A percentile compares a stretch with the other conserved stretches of the same genome.
phyloP scores from a whole-genome alignment of 768 basidiomycete species.

The Podaxis sp. region DNA sequence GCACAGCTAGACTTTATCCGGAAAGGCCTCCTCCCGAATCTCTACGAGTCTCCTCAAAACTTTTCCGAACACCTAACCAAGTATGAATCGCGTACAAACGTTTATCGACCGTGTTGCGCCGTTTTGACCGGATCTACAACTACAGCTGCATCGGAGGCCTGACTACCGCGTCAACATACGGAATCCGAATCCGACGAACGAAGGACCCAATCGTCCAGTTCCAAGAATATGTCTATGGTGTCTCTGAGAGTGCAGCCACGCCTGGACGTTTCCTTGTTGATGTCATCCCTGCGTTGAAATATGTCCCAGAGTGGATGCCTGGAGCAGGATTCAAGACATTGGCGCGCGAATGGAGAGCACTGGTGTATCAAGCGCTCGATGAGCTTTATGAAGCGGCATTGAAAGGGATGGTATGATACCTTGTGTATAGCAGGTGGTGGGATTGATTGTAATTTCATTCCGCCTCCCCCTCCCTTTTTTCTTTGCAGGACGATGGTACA shows the following conservation, averaged over 20 bases:
- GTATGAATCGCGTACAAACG: conserved; percentile 7
- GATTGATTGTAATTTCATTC: background rate
- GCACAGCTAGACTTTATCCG: conserved; percentile 18
- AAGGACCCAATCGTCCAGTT: background rate
- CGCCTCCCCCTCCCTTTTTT: background rate
- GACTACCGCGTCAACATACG: conserved; percentile 1
- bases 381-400: background rate
- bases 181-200: background rate
- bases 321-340: conserved; percentile 2
- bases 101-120: background rate
- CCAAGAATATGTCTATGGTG: conserved; percentile 1
- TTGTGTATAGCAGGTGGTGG: background rate
- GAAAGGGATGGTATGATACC: background rate
- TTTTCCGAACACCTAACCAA: background rate
- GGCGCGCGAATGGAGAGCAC: background rate
- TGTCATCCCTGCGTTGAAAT: conserved; percentile 5
- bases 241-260: background rate
- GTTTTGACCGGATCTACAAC: background rate
- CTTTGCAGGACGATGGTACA: background rate
- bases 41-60: conserved; percentile 3
- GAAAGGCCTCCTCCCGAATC: conserved; percentile 1
- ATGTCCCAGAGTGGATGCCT: conserved; percentile 12
- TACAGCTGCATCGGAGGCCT: background rate
- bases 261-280: conserved; percentile 13
- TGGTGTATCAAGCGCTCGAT: background rate